Evolutionary conservation across 2,329 filamentous ascomycete species (phyloP).

Genomic region (Exophiala aquamarina): DNA sequence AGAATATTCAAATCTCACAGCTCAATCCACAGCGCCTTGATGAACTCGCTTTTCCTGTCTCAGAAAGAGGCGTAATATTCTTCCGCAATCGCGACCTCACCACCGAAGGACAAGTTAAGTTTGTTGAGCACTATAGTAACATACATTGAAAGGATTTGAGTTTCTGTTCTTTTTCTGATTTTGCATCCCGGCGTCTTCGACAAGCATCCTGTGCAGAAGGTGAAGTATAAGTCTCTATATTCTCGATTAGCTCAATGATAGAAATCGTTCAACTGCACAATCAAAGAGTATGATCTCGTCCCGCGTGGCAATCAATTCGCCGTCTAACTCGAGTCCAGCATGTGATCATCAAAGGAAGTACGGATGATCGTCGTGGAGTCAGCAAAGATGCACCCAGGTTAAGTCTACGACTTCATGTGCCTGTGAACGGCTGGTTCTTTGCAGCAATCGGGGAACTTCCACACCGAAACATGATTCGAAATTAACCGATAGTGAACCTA

Average conservation of each 20-base stretch:
- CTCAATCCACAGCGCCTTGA: constrained; percentile 49
- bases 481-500: too few species aligned
- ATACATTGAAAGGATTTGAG: too few species aligned
- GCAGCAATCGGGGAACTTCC: constrained; percentile 34
- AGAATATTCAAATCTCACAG: constrained; percentile 46
- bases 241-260: too few species aligned
- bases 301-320: too few species aligned
- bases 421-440: neutral
- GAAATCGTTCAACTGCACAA: too few species aligned
- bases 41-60: constrained; percentile 61
- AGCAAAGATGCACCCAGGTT: constrained; percentile 49
- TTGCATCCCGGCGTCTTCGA: constrained; percentile 37
- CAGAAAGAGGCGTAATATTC: constrained; percentile 57
- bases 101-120: constrained; percentile 42
- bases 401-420: constrained; percentile 9
- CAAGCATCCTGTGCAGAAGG: constrained; percentile 43
- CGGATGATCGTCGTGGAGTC: constrained; percentile 47
- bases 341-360: constrained; percentile 47
- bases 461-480: constrained; percentile 30
- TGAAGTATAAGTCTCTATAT: too few species aligned
- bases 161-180: neutral
- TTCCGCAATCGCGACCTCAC: constrained; percentile 54
- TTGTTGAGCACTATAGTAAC: constrained; percentile 51
- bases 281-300: too few species aligned
- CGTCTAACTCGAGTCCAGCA: constrained; percentile 31